Conservation (phyloP, 768 basidiomycete genomes). For the Tubosaeta sp. region DNA sequence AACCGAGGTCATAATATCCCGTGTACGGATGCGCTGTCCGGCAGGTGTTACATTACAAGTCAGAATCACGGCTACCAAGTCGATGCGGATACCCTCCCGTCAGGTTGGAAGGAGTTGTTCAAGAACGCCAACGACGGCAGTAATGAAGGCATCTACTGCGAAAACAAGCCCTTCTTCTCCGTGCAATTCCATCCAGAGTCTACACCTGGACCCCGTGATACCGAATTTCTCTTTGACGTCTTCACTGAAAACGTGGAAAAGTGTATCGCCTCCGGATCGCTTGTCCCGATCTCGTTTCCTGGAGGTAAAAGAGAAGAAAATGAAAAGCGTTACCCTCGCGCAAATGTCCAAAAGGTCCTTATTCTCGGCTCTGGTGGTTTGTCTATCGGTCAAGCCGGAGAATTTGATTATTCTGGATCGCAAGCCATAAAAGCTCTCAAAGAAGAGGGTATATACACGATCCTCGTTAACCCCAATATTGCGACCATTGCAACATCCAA, state of each 20-base stretch:
- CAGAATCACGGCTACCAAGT: slow-evolving; percentile 99
- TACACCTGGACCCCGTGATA: slow-evolving; percentile 94
- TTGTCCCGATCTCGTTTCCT: slow-evolving; percentile 62
- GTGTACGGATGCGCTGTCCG: slow-evolving; percentile 89
- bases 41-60: slow-evolving; percentile 97
- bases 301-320: slow-evolving; percentile 84
- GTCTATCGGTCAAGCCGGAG: slow-evolving; percentile 98
- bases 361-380: slow-evolving; percentile 97
- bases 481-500: slow-evolving; percentile 98
- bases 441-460: slow-evolving; percentile 98
- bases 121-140: slow-evolving; percentile 94
- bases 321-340: slow-evolving; percentile 63
- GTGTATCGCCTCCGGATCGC: slow-evolving; percentile 53
- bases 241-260: slow-evolving; percentile 87
- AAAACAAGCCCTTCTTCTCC: slow-evolving; percentile 93
- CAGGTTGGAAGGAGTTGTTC: slow-evolving; percentile 92
- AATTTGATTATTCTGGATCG: slow-evolving; percentile 99
- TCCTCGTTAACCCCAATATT: slow-evolving; percentile 98
- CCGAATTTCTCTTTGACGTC: slow-evolving; percentile 97
- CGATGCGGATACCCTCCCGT: slow-evolving; percentile 69
- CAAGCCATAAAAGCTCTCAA: slow-evolving; percentile 99
- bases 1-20: slow-evolving; percentile 99
- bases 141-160: slow-evolving; percentile 96
- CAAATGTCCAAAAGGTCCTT: slow-evolving; percentile 86
- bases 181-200: slow-evolving; percentile 99